Conservation (phyloP, 768 basidiomycete species). For the Calocera cornea region DNA sequence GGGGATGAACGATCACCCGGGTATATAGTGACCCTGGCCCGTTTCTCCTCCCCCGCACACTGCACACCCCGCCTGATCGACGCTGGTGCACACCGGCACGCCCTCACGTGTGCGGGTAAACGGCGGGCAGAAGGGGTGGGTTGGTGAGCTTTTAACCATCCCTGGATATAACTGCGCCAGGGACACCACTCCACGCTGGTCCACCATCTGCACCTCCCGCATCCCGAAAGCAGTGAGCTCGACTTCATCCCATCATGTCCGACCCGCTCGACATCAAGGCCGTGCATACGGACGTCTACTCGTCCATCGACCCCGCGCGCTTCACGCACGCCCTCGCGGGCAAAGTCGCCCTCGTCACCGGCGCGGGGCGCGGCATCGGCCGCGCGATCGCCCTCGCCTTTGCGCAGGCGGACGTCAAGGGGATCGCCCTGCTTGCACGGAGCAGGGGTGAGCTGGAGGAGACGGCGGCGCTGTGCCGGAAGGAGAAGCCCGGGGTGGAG, state of each 20-base stretch:
- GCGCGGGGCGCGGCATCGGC: neutral
- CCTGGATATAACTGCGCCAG: no score
- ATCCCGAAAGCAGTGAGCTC: no score
- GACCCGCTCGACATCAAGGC: neutral
- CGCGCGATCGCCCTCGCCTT: neutral
- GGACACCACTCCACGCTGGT: no score
- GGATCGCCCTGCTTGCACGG: neutral
- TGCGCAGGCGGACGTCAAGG: neutral
- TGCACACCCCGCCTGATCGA: neutral
- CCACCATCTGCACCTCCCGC: no score
- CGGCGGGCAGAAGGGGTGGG: neutral
- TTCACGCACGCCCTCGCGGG: neutral
- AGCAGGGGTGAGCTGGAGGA: constrained; percentile 3
- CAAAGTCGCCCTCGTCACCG: neutral
- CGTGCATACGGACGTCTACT: neutral
- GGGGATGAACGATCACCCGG: no score
- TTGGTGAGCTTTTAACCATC: neutral
- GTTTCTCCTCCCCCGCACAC: no score
- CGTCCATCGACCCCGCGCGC: neutral
- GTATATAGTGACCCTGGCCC: no score
- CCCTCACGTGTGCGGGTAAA: neutral
- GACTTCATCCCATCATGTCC: neutral
- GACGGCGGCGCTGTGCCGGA: neutral
- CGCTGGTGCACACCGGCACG: neutral
- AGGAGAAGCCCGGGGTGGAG: neutral